These are phyloP conservation scores for Pythium plurisporium DNA, from an alignment of 352 stramenopile genomes.

Conservation along the genomic window DNA sequence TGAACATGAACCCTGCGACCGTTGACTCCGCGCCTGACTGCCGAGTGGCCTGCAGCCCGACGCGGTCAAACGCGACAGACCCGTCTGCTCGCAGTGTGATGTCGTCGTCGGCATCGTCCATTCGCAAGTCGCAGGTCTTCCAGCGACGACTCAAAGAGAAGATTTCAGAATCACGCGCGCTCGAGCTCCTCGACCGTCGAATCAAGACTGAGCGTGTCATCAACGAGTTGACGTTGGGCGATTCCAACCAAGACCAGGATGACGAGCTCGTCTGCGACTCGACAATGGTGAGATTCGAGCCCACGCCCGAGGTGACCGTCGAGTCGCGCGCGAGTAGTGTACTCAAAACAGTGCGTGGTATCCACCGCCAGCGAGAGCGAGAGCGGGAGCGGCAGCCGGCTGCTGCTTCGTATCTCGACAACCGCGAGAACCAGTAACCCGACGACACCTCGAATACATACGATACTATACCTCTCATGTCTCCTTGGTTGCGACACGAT, in stretches of 20 bases:
- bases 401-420: not conserved
- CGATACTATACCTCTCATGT: not conserved
- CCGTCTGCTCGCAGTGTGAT: too few species aligned
- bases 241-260: slow-evolving; percentile 36
- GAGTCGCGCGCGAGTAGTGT: slow-evolving; percentile 27
- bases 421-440: slow-evolving; percentile 17
- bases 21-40: not conserved
- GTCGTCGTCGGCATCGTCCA: not conserved
- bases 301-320: not conserved
- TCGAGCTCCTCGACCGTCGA: slow-evolving; percentile 54
- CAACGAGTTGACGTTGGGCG: not conserved
- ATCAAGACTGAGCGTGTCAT: slow-evolving; percentile 24
- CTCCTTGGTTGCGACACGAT: too few species aligned
- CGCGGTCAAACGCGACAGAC: not conserved
- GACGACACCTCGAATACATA: not conserved
- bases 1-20: slow-evolving; percentile 4
- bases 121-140: slow-evolving; percentile 31
- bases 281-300: slow-evolving; percentile 54
- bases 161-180: slow-evolving; percentile 65
- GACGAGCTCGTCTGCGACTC: slow-evolving; percentile 74
- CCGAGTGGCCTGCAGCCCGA: not conserved
- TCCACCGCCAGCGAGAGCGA: slow-evolving; percentile 33
- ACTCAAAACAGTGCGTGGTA: slow-evolving; percentile 37
- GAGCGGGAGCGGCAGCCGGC: slow-evolving; percentile 5
- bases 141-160: slow-evolving; percentile 55